These are phyloP conservation scores for Vanrija humicola DNA, from an alignment of 1,284 basidiomycete genomes.

Conservation along the genomic window DNA sequence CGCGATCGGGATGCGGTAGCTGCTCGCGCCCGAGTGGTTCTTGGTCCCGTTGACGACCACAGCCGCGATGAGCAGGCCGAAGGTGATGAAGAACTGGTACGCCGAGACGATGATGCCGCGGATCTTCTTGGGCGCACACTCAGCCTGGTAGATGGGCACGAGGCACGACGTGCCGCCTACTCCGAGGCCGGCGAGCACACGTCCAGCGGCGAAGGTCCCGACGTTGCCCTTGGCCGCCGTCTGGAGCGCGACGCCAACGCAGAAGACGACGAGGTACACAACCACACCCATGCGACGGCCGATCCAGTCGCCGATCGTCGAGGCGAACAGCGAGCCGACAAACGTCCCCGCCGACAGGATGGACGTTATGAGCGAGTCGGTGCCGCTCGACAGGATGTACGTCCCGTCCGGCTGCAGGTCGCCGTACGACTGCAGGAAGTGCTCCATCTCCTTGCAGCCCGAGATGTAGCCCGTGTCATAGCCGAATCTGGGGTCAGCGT, in stretches of 20 bases:
- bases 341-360: background rate
- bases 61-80: conserved; percentile 67
- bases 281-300: background rate
- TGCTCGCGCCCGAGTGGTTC: background rate
- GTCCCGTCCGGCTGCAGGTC: conserved; percentile 2
- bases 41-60: conserved; percentile 58
- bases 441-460: conserved; percentile 15
- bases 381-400: conserved; percentile 2
- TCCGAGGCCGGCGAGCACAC: conserved; percentile 77
- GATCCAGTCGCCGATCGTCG: background rate
- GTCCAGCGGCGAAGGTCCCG: conserved; percentile 61
- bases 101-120: conserved; percentile 68
- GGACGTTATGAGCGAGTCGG: background rate
- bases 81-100: conserved; percentile 61
- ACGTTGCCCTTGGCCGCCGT: conserved; percentile 1
- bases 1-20: conserved; percentile 19
- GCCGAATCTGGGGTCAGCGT: background rate
- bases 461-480: conserved; percentile 11
- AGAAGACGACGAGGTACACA: conserved; percentile 54
- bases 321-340: background rate
- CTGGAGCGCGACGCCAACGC: conserved; percentile 56
- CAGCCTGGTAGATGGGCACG: conserved; percentile 69
- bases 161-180: conserved; percentile 65
- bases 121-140: conserved; percentile 57
- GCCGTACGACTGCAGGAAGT: conserved; percentile 8